Evolutionary conservation across 2,329 filamentous ascomycete species (phyloP), one percentile per base, ranked within the genome.

Genomic region (Fusarium zealandicum): DNA sequence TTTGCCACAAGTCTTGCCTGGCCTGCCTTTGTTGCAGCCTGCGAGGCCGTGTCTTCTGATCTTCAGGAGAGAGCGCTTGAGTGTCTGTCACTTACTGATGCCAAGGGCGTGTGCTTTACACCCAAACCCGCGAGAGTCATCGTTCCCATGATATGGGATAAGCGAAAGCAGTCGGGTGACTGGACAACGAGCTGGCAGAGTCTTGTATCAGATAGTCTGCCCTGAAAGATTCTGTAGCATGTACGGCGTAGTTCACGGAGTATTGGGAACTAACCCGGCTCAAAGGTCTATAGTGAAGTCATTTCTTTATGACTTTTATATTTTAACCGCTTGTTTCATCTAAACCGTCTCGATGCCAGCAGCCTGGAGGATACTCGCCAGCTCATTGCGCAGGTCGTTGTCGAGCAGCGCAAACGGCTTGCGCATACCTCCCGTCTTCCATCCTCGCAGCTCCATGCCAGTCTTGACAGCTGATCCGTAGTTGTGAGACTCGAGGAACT

Each of bases 401-500:
- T 63, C 49, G 2, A 68, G 61, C 40, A 81, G 58, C 10, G 69
- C 64, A 64, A 81, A 82, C 0, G 80, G 80, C 70, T 80, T 82
- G 49, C 80, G 70, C 55, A 80, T 33, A 4, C 78, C 79, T 14
- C 80, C 80, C 1, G 79, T 80, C 35, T 69, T 65, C 63, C 72
- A 73, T 0, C 79, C 79, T 25, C 71, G 72, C 41, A 81, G 51
- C 64, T 81, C 78, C 66, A 81, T 75, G 0, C 75, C 80, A 1
- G 79, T 81, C 72, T 82, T 82, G 8, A 80, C 73, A 6, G 76
- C 77, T 6, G 75, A 68, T 0, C 73, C 69, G 53, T 82, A 82
- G 47, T 80, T 79, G 41, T 80, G 70, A 5, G 74, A 70, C 64
- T 82, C 80, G 5, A 82, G 60, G 35, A 80, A 78, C 64, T 79